phyloP scores from a whole-genome alignment of 2,329 filamentous ascomycete species.

The Hymenoscyphus albidus region DNA sequence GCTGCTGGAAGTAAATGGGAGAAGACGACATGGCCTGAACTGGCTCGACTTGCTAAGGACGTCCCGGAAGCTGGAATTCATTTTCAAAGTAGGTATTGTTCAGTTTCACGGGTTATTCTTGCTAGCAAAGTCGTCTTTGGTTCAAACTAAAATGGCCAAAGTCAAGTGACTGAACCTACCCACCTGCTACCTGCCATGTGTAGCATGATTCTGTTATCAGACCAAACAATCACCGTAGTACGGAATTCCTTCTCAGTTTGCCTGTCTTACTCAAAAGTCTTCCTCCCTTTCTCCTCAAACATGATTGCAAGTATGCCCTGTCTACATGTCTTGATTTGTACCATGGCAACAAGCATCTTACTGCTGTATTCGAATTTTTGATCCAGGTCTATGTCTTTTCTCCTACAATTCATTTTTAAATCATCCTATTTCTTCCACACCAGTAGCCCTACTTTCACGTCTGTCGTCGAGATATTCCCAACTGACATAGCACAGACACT shows the following conservation, averaged over 20 bases:
- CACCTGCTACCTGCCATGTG: no score
- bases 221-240: no score
- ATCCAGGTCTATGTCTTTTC: neutral
- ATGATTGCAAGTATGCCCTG: no score
- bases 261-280: neutral
- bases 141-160: neutral
- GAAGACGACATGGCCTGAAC: conserved; percentile 36
- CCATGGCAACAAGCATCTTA: no score
- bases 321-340: no score
- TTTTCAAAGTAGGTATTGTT: conserved; percentile 54
- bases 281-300: neutral
- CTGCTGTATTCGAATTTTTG: neutral
- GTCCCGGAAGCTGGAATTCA: conserved; percentile 71
- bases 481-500: conserved; percentile 5
- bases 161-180: neutral
- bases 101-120: neutral
- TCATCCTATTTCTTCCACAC: neutral
- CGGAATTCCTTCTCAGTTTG: no score
- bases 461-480: conserved; percentile 35
- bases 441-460: neutral
- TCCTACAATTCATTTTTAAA: neutral
- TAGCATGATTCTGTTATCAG: no score
- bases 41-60: conserved; percentile 7
- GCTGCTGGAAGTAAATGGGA: conserved; percentile 43
- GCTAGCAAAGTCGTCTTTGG: no score